Percentiles rank a stretch among this genome's conserved stretches.
Conservation (phyloP, 257 asterid species). For the Gentiana straminea region DNA sequence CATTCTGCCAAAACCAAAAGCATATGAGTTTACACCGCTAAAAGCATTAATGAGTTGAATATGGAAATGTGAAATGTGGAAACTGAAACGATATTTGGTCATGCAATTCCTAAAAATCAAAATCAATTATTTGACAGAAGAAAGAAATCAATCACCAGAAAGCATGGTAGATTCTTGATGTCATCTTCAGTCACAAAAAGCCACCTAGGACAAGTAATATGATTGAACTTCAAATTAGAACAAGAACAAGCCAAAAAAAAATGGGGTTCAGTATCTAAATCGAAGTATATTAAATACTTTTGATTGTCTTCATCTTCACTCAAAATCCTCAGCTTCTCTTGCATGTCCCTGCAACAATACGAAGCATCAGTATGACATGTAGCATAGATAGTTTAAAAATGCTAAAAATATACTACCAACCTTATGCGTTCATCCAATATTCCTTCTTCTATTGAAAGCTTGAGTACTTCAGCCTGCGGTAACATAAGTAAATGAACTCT, state of each 20-base stretch:
- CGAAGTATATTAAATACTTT: constrained; percentile 30
- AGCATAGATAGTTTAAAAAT: constrained; percentile 16
- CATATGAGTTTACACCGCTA: not conserved
- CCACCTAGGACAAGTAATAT: constrained; percentile 44
- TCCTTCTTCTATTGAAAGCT: constrained; percentile 67
- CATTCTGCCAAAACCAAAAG: constrained; percentile 42
- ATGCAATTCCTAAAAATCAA: not conserved
- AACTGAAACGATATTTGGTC: not conserved
- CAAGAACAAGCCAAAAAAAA: constrained; percentile 4
- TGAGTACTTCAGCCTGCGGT: constrained; percentile 73
- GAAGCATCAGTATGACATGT: constrained; percentile 22
- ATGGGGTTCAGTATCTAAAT: constrained; percentile 7
- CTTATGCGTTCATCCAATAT: constrained; percentile 61
- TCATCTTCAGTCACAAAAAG: constrained; percentile 91
- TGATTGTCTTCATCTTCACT: constrained; percentile 74
- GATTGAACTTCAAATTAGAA: constrained; percentile 11
- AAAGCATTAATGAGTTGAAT: not conserved
- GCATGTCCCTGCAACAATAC: constrained; percentile 65
- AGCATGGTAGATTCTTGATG: constrained; percentile 65
- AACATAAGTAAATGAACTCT: constrained; percentile 16
- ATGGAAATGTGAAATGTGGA: not conserved
- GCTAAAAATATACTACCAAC: constrained; percentile 24
- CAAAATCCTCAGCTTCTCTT: constrained; percentile 54
- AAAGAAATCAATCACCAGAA: constrained; percentile 46
- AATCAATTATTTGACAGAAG: not conserved